These are phyloP conservation scores for Spirogloea muscicola DNA, from an alignment of 139 green algal genomes.

Conservation along the genomic window DNA sequence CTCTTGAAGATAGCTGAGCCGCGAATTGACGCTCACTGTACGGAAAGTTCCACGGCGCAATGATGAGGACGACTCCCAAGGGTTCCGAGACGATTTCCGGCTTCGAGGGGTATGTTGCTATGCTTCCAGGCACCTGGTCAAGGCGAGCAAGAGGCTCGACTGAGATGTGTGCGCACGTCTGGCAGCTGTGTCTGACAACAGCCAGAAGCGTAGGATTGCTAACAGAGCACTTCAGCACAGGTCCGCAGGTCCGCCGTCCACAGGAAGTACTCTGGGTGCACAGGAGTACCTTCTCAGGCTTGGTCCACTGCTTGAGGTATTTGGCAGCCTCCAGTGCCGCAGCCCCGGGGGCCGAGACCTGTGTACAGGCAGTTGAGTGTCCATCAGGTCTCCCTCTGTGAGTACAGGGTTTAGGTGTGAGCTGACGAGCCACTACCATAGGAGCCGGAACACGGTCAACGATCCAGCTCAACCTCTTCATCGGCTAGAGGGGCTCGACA, in stretches of 20 bases:
- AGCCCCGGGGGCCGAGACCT: not conserved
- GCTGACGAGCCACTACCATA: not conserved
- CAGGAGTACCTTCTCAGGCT: not conserved
- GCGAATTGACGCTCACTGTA: constrained; percentile 6
- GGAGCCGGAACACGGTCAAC: not conserved
- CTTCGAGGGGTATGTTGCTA: constrained; percentile 9
- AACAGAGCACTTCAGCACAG: not conserved
- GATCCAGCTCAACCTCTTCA: not conserved
- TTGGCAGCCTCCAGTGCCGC: not conserved
- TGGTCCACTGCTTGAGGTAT: constrained; percentile 3
- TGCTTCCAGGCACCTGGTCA: constrained; percentile 30
- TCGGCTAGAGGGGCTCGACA: not conserved
- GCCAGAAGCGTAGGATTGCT: not conserved
- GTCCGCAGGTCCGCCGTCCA: not conserved
- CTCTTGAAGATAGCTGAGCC: no score
- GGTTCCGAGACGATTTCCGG: constrained; percentile 27
- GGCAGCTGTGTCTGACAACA: not conserved
- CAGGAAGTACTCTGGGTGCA: not conserved
- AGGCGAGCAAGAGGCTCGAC: not conserved
- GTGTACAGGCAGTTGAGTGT: no score
- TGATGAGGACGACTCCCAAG: constrained; percentile 27
- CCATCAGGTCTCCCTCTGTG: no score
- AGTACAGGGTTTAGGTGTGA: not conserved
- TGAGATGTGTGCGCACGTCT: not conserved
- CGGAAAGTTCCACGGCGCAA: constrained; percentile 33